phyloP scores from a whole-genome alignment of 2,329 filamentous ascomycete species.

The Corynespora cassiicola region DNA sequence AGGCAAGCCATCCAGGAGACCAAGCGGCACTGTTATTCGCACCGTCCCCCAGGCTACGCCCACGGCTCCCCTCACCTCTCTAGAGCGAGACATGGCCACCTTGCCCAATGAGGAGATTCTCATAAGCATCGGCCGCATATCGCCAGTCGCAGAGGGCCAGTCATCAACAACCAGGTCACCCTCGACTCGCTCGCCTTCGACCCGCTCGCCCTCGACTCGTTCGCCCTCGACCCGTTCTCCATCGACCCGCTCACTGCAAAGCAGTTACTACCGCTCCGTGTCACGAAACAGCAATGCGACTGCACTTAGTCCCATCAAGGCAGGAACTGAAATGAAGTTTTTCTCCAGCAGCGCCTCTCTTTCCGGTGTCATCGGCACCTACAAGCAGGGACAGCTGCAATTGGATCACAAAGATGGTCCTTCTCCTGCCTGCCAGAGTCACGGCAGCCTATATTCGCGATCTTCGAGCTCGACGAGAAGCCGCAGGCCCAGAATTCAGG shows the following conservation, averaged over 20 bases:
- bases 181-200: constrained; percentile 21
- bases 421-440: constrained; percentile 8
- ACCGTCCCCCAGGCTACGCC: constrained; percentile 39
- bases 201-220: too few relatives aligned
- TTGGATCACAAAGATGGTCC: constrained; percentile 40
- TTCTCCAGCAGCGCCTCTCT: constrained; percentile 26
- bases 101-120: constrained; percentile 50
- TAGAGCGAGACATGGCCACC: constrained; percentile 41
- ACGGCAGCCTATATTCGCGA: constrained; percentile 9
- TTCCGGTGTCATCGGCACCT: constrained; percentile 50
- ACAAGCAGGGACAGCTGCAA: constrained; percentile 52
- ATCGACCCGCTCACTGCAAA: too few relatives aligned
- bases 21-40: constrained; percentile 41
- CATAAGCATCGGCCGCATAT: constrained; percentile 38
- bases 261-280: constrained; percentile 22
- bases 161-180: too few relatives aligned
- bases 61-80: constrained; percentile 27
- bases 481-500: constrained; percentile 41
- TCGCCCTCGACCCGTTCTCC: too few relatives aligned
- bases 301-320: constrained; percentile 16
- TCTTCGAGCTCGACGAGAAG: constrained; percentile 19
- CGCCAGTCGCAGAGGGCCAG: constrained; percentile 21
- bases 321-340: constrained; percentile 30
- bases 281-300: constrained; percentile 23
- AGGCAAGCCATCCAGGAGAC: constrained; percentile 26